Conservation (phyloP, 129 eudicot genomes). For the Gnaphalium uliginosum region DNA sequence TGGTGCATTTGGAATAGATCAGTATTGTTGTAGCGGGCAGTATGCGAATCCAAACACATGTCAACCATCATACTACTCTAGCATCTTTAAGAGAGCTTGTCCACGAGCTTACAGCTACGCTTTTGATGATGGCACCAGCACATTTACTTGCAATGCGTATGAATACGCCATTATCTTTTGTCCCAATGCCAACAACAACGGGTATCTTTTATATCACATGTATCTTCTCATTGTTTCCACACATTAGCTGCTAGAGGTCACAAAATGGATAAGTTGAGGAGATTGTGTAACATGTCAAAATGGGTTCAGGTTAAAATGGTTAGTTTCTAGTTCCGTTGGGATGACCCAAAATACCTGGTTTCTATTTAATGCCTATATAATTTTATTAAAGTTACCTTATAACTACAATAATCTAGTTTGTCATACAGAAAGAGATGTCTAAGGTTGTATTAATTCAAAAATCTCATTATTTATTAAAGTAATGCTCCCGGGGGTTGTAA, state of each 20-base stretch:
- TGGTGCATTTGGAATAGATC: conserved; percentile 76
- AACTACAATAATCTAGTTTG: too few relatives aligned
- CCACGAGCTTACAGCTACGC: conserved; percentile 96
- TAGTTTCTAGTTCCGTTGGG: background rate
- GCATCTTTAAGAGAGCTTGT: conserved; percentile 81
- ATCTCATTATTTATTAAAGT: background rate
- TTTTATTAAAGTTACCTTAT: too few relatives aligned
- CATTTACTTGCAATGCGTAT: conserved; percentile 84
- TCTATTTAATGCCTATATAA: background rate
- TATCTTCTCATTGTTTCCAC: background rate
- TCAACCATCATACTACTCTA: conserved; percentile 69
- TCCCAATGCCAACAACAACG: conserved; percentile 50
- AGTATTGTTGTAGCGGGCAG: conserved; percentile 94
- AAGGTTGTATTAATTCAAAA: background rate
- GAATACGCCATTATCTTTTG: conserved; percentile 77
- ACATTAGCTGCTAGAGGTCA: background rate
- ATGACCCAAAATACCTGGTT: background rate
- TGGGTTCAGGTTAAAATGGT: background rate
- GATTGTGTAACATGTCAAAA: background rate
- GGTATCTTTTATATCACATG: conserved; percentile 37
- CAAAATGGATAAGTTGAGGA: background rate
- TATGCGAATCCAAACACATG: conserved; percentile 85
- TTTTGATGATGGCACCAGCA: conserved; percentile 92
- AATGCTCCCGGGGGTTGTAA: background rate
- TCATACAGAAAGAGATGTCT: background rate